Base-by-base conservation (phyloP, 2,329 filamentous ascomycete species). In the Hymenoscyphus occultus region DNA sequence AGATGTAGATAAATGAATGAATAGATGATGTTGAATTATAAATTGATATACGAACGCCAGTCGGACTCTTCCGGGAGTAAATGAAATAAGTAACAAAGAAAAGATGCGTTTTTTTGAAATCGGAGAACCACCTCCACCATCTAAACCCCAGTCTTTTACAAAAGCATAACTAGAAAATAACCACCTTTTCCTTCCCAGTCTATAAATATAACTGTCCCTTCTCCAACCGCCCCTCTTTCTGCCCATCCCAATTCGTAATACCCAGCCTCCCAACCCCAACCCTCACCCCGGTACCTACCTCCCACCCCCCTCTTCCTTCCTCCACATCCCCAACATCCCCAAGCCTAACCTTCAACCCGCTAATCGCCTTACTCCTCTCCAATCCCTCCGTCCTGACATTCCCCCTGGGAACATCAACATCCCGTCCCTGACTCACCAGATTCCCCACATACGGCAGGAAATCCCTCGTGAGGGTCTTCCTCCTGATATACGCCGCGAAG, bases 321-420 rank as follows among this genome's bases (percentile, higher is more conserved):
- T 67, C 67, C 19, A 69, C 67, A 59, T 69, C 68, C 1, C 70
- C 68, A n/a, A 68, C 61, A 63, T 71, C 70, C 42, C 70, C 71
- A 3, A 71, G n/a, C 19, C 63, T 62, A 40, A 73, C 54, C 56
- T 65, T 70, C 42, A 69, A 12, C 31, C 57, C 61, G n/a, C 56
- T 60, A 39, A 69, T 56, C 32, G 64, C 59, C 16, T 58, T 56
- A n/a, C 40, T 64, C 40, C 67, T 58, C 14, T 63, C 12, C 12
- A 67, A 19, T 0, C 65, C 68, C 63, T 63, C 60, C 7, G 69
- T 58, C 12, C 40, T 22, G 4, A 70, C 56, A 1, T 68, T 69
- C 10, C 70, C 70, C 13, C 51, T 35, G 2, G 66, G 68, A 42
- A 70, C 65, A 7, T 39, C 16, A 0, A 68, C 48, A 60, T 65